Base-by-base conservation (phyloP, 2,329 filamentous ascomycete species). In the Ophiocordyceps camponoti-rufipedis region DNA sequence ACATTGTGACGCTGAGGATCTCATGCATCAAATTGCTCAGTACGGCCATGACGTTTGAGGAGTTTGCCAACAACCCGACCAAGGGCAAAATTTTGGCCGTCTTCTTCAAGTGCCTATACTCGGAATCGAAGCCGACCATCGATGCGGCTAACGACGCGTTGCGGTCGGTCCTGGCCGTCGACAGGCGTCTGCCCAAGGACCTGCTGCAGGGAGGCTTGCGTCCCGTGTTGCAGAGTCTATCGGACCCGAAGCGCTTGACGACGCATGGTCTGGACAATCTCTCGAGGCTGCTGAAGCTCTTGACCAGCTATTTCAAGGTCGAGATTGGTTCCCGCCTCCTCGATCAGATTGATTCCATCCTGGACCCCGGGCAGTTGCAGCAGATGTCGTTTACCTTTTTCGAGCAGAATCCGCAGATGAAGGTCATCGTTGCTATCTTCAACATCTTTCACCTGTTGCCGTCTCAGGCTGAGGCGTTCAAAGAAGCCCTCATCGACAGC, bases 271-370 rank as follows among this genome's bases (percentile, higher is more conserved):
- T 99, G 5, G 88, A 96, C 58, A 94, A 94, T 28, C 68, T 99
- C 31, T 88, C 88, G 16, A 79, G 89, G 38, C 71, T 99, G 2
- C 65, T 99, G 48, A 89, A 91, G 51, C 71, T 99, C 2, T 69
- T 99, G 16, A 98, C 89, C 0, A 96, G 91, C 48, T 98, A 98
- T 61, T 99, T 99, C 65, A 99, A 98, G 63, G 88, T 96, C 1
- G 91, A 98, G 59, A 98, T 99, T 45, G 93, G 91, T 7, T 77
- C 85, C 19, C 78, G 91, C 23, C 66, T 99, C n/a, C 70, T 99
- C 10, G 89, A 96, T 51, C 91, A 98, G 55, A 82, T 95, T 63
- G 89, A 89, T 57, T 76, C 81, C 11, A 87, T 98, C 51, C 88
- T 89, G 1, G 87, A 95, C 48, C 75, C 84, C 3, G 72, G 70